phyloP scores from a whole-genome alignment of 371 early-diverging fungal genomes.

The Basidiobolus meristosporus region DNA sequence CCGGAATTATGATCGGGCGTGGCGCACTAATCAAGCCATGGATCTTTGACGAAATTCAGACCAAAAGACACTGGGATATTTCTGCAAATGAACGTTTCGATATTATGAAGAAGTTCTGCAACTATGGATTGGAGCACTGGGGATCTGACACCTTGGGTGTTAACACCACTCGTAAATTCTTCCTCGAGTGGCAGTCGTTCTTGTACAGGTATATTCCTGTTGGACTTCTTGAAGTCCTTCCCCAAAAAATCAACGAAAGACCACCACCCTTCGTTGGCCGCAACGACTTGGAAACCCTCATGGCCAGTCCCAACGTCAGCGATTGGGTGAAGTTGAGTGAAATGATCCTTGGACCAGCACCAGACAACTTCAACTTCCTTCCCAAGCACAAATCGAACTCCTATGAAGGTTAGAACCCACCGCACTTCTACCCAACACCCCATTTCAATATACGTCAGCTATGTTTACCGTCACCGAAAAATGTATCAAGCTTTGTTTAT shows the following conservation, averaged over 20 bases:
- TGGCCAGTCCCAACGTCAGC: conserved; percentile 57
- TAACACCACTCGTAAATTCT: conserved; percentile 64
- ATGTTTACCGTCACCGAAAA: too few species aligned
- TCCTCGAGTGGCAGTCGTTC: conserved; percentile 90
- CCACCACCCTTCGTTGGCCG: conserved; percentile 76
- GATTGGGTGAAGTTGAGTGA: conserved; percentile 90
- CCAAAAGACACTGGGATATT: conserved; percentile 77
- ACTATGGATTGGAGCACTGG: conserved; percentile 88
- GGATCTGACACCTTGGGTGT: conserved; percentile 80
- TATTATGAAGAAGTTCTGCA: conserved; percentile 61
- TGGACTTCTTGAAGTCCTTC: conserved; percentile 79
- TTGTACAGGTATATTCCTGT: conserved; percentile 64
- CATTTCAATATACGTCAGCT: too few species aligned
- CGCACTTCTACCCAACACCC: too few species aligned
- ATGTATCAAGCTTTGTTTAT: too few species aligned
- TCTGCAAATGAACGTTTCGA: conserved; percentile 80
- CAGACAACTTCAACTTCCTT: conserved; percentile 65
- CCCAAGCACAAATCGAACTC: conserved; percentile 90
- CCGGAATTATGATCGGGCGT: conserved; percentile 83
- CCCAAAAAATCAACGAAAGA: conserved; percentile 80
- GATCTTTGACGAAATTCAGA: conserved; percentile 88
- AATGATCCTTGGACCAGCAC: conserved; percentile 65
- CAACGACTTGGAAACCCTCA: conserved; percentile 81
- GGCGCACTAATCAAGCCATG: conserved; percentile 78
- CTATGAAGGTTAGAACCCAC: too few species aligned